These are phyloP conservation scores for Colletotrichum sidae DNA, from an alignment of 2,329 filamentous ascomycete species.

Conservation along the genomic window DNA sequence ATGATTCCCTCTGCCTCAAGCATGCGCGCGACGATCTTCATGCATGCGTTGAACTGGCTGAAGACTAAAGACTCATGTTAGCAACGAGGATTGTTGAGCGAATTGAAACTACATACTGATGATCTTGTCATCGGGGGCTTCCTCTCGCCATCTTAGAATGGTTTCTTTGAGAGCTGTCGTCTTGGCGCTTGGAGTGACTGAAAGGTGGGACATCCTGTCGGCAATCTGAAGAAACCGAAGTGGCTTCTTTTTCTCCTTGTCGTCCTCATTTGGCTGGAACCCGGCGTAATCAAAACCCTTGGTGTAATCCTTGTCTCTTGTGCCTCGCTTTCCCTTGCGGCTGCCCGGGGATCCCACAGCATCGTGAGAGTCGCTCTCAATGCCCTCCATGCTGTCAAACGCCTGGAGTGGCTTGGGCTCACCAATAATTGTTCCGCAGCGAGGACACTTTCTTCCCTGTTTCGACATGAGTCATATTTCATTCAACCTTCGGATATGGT, in stretches of 20 bases:
- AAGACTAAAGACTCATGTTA: conserved; percentile 45
- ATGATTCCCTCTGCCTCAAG: conserved; percentile 43
- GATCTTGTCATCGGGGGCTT: conserved; percentile 51
- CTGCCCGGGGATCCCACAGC: too few species aligned
- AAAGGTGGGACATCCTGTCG: neutral
- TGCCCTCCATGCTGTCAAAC: neutral
- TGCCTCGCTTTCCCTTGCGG: too few species aligned
- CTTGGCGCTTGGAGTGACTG: conserved; percentile 46
- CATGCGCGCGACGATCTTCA: conserved; percentile 50
- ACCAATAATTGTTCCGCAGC: conserved; percentile 4
- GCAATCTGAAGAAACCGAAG: conserved; percentile 17
- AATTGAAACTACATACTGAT: conserved; percentile 45
- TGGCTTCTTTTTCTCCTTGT: conserved; percentile 1
- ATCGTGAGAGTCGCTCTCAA: neutral
- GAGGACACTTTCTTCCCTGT: conserved; percentile 5
- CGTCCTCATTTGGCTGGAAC: neutral
- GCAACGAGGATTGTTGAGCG: neutral
- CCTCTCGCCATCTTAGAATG: conserved; percentile 46
- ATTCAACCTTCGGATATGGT: too few species aligned
- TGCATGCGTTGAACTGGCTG: conserved; percentile 46
- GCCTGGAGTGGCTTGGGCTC: neutral
- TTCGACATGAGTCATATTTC: neutral
- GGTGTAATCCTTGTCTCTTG: neutral
- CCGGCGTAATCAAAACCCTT: conserved; percentile 3
- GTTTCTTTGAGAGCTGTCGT: conserved; percentile 46